Evolutionary conservation across 139 green algal genomes (phyloP).

Genomic region (Raphidocelis subcapitata): DNA sequence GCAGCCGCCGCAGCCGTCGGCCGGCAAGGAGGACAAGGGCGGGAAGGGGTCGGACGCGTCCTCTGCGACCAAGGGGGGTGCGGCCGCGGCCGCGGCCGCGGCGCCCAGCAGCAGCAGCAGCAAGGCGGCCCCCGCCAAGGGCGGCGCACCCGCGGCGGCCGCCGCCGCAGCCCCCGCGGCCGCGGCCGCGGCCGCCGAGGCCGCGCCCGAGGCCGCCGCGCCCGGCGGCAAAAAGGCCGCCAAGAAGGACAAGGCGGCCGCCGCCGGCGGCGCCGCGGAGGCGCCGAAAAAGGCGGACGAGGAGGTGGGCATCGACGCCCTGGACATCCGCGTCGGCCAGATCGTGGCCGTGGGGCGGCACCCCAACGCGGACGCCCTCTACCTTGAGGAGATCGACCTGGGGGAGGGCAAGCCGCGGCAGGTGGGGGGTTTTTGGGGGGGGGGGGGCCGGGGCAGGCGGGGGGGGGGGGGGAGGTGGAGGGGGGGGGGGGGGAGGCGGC

Average conservation of each 20-base stretch:
- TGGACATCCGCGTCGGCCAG: slow-evolving; percentile 85
- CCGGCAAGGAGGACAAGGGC: neutral
- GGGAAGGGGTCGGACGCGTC: neutral
- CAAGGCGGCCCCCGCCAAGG: neutral
- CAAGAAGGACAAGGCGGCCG: slow-evolving; percentile 24
- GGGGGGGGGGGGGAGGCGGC: too few relatives aligned
- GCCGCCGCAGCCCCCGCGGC: neutral
- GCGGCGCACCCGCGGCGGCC: slow-evolving; percentile 20
- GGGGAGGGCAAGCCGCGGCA: slow-evolving; percentile 81
- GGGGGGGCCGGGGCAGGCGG: neutral
- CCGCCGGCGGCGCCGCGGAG: slow-evolving; percentile 1
- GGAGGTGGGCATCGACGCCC: slow-evolving; percentile 40
- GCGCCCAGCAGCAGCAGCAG: slow-evolving; percentile 1
- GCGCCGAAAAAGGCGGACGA: slow-evolving; percentile 27
- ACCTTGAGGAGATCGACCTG: slow-evolving; percentile 96
- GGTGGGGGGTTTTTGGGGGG: slow-evolving; percentile 13
- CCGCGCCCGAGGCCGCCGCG: slow-evolving; percentile 6
- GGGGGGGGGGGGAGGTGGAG: neutral
- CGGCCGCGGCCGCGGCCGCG: neutral
- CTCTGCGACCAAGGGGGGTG: slow-evolving; percentile 21
- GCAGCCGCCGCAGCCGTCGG: slow-evolving; percentile 23
- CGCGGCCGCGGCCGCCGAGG: slow-evolving; percentile 14
- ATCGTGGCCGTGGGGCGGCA: slow-evolving; percentile 80
- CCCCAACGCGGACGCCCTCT: slow-evolving; percentile 90
- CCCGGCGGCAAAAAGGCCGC: slow-evolving; percentile 14